These are phyloP conservation scores for Acacia acuminata DNA, from an alignment of 306 rosid genomes.

Conservation along the genomic window DNA sequence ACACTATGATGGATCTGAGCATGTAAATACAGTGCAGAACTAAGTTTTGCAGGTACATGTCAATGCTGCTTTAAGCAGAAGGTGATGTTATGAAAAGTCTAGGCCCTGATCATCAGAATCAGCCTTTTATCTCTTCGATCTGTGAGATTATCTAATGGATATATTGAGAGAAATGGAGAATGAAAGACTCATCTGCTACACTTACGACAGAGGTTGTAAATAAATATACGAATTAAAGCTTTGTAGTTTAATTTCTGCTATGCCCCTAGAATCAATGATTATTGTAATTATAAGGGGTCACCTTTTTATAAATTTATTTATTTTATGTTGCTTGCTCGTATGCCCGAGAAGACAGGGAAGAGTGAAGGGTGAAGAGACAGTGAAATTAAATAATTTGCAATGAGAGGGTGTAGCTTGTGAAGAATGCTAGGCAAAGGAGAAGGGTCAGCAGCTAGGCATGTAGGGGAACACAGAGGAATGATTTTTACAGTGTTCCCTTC, in stretches of 20 bases:
- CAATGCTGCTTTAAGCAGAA: not conserved
- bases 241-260: not conserved
- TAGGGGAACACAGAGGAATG: not conserved
- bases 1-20: not conserved
- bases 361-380: constrained; percentile 22
- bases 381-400: not conserved
- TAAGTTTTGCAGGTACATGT: not conserved
- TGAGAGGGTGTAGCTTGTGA: constrained; percentile 5
- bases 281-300: constrained; percentile 9
- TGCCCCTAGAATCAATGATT: constrained; percentile 31
- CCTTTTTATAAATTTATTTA: constrained; percentile 3
- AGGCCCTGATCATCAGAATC: not conserved
- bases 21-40: not conserved
- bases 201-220: no score
- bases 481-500: not conserved
- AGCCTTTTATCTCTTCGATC: not conserved
- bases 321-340: constrained; percentile 31
- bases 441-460: constrained; percentile 35
- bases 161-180: not conserved
- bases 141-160: not conserved
- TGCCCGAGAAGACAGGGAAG: constrained; percentile 27
- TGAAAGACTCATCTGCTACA: not conserved
- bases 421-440: constrained; percentile 29
- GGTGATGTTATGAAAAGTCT: not conserved
- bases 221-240: not conserved